Evolutionary conservation across 306 rosid species (phyloP).

Genomic region (Argentina anserina): DNA sequence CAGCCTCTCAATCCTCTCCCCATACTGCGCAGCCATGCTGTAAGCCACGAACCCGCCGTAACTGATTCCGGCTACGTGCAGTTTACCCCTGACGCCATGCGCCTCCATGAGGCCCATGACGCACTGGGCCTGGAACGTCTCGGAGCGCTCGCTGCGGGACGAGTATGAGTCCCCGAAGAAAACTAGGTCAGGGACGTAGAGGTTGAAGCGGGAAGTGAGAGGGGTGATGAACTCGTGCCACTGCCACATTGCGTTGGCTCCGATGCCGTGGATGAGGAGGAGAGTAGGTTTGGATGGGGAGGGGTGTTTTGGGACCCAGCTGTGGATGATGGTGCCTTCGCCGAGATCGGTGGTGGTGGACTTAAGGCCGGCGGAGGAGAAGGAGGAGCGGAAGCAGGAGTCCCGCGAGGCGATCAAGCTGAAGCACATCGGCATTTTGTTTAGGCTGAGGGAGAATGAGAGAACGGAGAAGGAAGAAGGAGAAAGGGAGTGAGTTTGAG

Average conservation of each 20-base stretch:
- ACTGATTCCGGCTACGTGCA: conserved; percentile 60
- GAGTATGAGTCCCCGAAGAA: conserved; percentile 83
- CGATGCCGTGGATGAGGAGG: conserved; percentile 77
- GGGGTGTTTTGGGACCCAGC: conserved; percentile 66
- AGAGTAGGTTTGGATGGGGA: conserved; percentile 48
- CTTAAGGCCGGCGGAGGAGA: conserved; percentile 59
- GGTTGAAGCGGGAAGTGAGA: conserved; percentile 60
- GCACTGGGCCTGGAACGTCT: conserved; percentile 70
- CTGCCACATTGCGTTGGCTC: conserved; percentile 98
- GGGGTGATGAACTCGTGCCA: conserved; percentile 63
- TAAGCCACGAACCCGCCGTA: conserved; percentile 90
- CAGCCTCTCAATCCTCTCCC: conserved; percentile 56
- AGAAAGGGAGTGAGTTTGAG: not conserved
- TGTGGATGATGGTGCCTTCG: conserved; percentile 72
- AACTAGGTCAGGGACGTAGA: conserved; percentile 81
- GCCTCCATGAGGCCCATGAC: conserved; percentile 53
- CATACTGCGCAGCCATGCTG: conserved; percentile 72
- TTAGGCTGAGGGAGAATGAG: not conserved
- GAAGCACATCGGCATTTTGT: conserved; percentile 47
- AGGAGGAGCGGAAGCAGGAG: conserved; percentile 46
- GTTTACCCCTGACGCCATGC: conserved; percentile 33
- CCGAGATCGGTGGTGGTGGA: conserved; percentile 79
- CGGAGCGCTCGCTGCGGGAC: conserved; percentile 56
- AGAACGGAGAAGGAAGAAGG: not conserved
- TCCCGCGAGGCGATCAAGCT: conserved; percentile 46